phyloP scores from a whole-genome alignment of 2,329 filamentous ascomycete genomes.

The Nemania sp. region DNA sequence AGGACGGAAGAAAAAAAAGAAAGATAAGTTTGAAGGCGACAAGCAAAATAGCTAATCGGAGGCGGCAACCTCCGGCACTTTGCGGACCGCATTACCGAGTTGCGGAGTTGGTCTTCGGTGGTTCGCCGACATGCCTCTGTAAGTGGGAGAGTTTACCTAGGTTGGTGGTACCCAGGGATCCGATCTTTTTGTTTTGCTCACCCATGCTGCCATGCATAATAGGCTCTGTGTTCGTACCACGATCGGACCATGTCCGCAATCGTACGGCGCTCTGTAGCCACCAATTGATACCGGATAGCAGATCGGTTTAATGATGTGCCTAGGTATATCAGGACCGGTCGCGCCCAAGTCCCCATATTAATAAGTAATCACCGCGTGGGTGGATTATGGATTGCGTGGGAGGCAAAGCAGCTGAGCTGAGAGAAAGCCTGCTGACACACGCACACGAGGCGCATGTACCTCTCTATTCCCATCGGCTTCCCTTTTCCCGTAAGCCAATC shows the following conservation, averaged over 20 bases:
- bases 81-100: slow-evolving; percentile 16
- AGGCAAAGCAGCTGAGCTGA: not conserved
- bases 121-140: not conserved
- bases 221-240: slow-evolving; percentile 1
- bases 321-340: no score
- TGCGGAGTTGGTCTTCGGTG: not conserved
- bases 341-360: not conserved
- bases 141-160: no score
- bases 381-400: not conserved
- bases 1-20: no score
- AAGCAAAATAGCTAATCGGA: not conserved
- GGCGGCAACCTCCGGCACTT: slow-evolving; percentile 17
- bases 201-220: not conserved
- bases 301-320: slow-evolving; percentile 16
- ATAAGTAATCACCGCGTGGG: not conserved
- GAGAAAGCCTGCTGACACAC: not conserved
- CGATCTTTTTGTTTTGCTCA: not conserved
- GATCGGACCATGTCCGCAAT: slow-evolving; percentile 22
- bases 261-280: slow-evolving; percentile 21
- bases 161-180: no score
- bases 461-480: slow-evolving; percentile 19
- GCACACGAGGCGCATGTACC: not conserved
- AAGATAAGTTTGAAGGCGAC: not conserved
- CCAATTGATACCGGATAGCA: not conserved
- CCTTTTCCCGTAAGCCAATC: slow-evolving; percentile 18